A percentile compares a stretch with the other conserved stretches of the same genome.
Evolutionary conservation across 371 early-diverging fungal genomes (phyloP).

Genomic region (Actinomortierella ambigua): DNA sequence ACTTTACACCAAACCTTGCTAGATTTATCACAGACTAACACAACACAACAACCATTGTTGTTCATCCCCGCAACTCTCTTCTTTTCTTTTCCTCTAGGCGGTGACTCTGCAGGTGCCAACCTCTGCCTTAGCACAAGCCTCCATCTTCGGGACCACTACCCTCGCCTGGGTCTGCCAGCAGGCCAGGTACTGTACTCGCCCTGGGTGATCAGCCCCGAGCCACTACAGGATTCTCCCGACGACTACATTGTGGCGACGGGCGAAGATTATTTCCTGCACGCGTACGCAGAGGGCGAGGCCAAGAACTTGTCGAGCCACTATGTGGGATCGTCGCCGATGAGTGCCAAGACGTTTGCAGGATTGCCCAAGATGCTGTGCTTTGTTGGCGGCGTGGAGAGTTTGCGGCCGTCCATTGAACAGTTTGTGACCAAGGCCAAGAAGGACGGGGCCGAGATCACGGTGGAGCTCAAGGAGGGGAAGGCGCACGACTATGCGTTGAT

Average conservation of each 20-base stretch:
- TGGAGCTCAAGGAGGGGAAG: constrained; percentile 16
- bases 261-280: constrained; percentile 10
- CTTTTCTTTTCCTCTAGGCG: constrained; percentile 14
- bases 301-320: constrained; percentile 23
- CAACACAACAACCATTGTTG: too few species aligned
- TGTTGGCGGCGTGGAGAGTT: constrained; percentile 28
- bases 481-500: constrained; percentile 34
- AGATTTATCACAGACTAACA: too few species aligned
- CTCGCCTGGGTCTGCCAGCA: constrained; percentile 24
- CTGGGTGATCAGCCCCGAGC: constrained; percentile 36
- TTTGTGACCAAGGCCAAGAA: constrained; percentile 30
- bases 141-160: constrained; percentile 33
- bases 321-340: constrained; percentile 14
- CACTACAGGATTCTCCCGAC: constrained; percentile 19
- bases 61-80: too few species aligned
- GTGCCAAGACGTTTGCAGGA: constrained; percentile 11
- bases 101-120: constrained; percentile 44
- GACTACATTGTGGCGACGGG: constrained; percentile 26
- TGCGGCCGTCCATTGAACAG: constrained; percentile 34
- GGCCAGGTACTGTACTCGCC: constrained; percentile 43
- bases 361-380: constrained; percentile 33
- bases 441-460: constrained; percentile 26
- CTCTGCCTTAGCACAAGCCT: constrained; percentile 34
- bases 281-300: constrained; percentile 25
- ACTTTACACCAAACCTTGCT: too few species aligned